Percentiles rank a stretch among this genome's conserved stretches.
Conservation (phyloP, 495 filamentous ascomycete genomes). For the Baudoinia panamericana region DNA sequence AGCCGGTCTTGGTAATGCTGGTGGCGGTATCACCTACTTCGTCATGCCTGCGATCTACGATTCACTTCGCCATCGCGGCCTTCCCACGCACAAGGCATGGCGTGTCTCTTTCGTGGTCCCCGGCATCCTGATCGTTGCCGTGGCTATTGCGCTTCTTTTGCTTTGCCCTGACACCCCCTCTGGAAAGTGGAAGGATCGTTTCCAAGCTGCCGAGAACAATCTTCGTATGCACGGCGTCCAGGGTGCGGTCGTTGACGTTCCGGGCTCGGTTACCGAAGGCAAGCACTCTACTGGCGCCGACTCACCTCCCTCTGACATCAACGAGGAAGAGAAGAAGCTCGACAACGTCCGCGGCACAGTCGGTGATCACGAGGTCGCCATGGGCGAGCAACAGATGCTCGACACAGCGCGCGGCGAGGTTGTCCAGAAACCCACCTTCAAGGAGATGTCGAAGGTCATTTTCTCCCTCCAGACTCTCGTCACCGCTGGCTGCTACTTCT, state of each 20-base stretch:
- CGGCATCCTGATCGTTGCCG: conserved; percentile 27
- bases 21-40: conserved; percentile 79
- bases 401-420: conserved; percentile 29
- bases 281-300: conserved; percentile 5
- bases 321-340: conserved; percentile 24
- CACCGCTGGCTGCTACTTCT: conserved; percentile 27
- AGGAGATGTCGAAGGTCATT: conserved; percentile 22
- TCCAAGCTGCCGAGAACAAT: conserved; percentile 23
- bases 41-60: conserved; percentile 69
- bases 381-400: conserved; percentile 24
- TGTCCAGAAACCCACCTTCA: conserved; percentile 26
- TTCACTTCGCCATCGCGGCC: conserved; percentile 23
- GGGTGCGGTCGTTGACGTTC: conserved; percentile 22
- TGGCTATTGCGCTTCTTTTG: conserved; percentile 23
- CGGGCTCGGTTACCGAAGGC: conserved; percentile 20
- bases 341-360: conserved; percentile 21
- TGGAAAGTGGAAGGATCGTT: conserved; percentile 28
- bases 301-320: conserved; percentile 7
- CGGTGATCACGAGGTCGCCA: conserved; percentile 23
- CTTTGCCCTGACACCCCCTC: conserved; percentile 28
- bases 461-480: conserved; percentile 26
- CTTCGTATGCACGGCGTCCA: conserved; percentile 22
- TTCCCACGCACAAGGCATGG: conserved; percentile 20
- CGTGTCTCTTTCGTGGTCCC: conserved; percentile 30
- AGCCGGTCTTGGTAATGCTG: conserved; percentile 78